Evolutionary conservation across 2,329 filamentous ascomycete species (phyloP), one percentile per base, ranked within the genome.

Genomic region (Epichloe scottii): DNA sequence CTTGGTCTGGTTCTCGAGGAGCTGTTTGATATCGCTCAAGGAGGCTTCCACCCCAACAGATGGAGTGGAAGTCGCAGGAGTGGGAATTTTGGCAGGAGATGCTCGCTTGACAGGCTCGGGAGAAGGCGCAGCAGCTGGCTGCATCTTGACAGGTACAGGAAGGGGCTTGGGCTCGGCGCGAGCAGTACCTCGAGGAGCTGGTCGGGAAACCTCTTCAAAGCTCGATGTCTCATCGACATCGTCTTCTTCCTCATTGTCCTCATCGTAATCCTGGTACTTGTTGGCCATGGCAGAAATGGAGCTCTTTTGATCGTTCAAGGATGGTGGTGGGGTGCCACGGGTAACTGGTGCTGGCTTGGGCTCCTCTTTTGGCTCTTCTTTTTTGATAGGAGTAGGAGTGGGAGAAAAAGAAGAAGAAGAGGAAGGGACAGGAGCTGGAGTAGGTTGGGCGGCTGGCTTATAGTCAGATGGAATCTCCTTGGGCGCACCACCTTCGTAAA

Each of bases 181-280:
- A 45, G 64, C 53, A 19, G 68, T 66, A 21, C 65, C 59, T 45
- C 85, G 83, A 59, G 87, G 84, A 11, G 79, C 71, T 19, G 88
- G 87, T 63, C 88, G 89, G 34, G 84, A 68, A 34, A 93, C 77
- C 63, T 95, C 89, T 63, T 96, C 90, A 58, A 96, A 96, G 69
- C 84, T 88, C 1, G 87, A 91, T 30, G 78, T 76, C 52, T 87
- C 84, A 45, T 83, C 81, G 17, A 79, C 74, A 2, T 77, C 75
- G 1, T 80, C 77, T 19, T 78, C 77, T 1, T 78, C 79, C 10
- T 82, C 77, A 1, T 78, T 77, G n/a, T 78, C 78, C 0, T 82
- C 79, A 26, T 73, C 71, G 21, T 85, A 74, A 64, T 95, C 89
- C 59, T 89, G 85, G 68, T 87, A 96, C 68, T 87, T 95, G 66